A percentile compares a stretch with the other conserved stretches of the same genome.
Conservation (phyloP, 495 filamentous ascomycete species). For the Podospora conica region DNA sequence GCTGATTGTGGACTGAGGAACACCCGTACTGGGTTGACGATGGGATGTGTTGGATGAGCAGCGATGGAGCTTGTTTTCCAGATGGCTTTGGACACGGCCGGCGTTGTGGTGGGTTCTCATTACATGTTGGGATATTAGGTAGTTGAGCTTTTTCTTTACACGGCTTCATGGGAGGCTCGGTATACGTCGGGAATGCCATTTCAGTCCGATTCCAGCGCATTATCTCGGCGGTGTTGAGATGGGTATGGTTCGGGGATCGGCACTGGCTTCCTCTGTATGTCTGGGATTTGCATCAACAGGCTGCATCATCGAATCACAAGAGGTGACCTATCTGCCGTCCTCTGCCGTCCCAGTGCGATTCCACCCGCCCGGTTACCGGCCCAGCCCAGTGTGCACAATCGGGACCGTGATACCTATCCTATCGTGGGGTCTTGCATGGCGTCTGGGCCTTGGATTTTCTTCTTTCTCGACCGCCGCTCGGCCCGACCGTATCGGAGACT, state of each 20-base stretch:
- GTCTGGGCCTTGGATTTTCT: not conserved
- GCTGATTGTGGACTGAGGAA: constrained; percentile 42
- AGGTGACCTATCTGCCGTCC: not conserved
- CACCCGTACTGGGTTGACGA: not conserved
- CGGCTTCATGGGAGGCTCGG: not conserved
- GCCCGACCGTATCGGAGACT: not conserved
- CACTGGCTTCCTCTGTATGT: no score
- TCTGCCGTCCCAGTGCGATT: not conserved
- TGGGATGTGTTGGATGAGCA: not conserved
- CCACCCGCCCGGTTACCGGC: not conserved
- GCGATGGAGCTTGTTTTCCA: not conserved
- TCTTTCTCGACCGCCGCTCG: not conserved
- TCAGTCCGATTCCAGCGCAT: not conserved
- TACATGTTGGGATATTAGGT: not conserved
- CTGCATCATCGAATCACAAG: not conserved
- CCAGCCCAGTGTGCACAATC: not conserved
- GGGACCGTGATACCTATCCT: not conserved
- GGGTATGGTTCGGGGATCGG: no score
- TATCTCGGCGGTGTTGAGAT: not conserved
- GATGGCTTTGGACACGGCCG: not conserved
- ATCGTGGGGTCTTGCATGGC: not conserved
- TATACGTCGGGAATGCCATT: not conserved
- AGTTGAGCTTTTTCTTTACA: not conserved
- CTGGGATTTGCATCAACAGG: not conserved
- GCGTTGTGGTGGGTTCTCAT: not conserved